Evolutionary conservation across 768 basidiomycete species (phyloP), one percentile per base, ranked within the genome.

Genomic region (Mycena kentingensis): DNA sequence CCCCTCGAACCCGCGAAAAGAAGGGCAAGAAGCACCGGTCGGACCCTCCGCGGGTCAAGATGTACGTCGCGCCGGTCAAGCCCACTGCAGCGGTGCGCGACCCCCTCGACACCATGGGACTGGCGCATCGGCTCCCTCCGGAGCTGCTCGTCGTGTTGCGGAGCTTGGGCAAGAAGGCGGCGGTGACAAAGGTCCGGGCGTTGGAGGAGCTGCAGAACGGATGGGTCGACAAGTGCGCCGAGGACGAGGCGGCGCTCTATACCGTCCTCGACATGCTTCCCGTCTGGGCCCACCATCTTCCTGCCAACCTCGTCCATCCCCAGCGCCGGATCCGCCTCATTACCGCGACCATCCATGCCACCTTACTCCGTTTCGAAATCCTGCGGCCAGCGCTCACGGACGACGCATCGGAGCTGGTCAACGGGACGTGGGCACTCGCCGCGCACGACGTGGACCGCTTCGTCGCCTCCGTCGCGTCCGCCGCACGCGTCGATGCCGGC

Each of bases 261-360:
- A 76, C 68, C 45, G 65, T 73, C 59, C 76, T 81, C 21, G 75
- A 84, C 49, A 88, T 86, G 76, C 61, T 95, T 27, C 93, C 93
- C 3, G 93, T 96, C 50, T 98, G 95, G 95, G 72, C 93, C 28
- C 90, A 97, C 68, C 93, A 96, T 68, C 71, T 89, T n/a, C 85
- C 94, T 0, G 76, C 87, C 1, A 77, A 97, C 15, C 82, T 93
- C 46, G 73, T 90, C 27, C 90, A 95, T 57, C 82, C 91, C 0
- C 85, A 88, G 8, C 83, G 92, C 28, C 83, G 90, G 35, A 75
- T 94, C 41, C 87, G 85, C 10, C 66, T 77, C 25, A 77, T 83
- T 4, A 77, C 84, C 25, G 82, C 80, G 34, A 75, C 74, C 1
- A 65, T 89, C 2, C 91, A 96, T 57, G 62, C 78, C 0, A 77